These are phyloP conservation scores for Pyrus bretschneideri DNA, from an alignment of 306 rosid species.

Conservation along the genomic window DNA sequence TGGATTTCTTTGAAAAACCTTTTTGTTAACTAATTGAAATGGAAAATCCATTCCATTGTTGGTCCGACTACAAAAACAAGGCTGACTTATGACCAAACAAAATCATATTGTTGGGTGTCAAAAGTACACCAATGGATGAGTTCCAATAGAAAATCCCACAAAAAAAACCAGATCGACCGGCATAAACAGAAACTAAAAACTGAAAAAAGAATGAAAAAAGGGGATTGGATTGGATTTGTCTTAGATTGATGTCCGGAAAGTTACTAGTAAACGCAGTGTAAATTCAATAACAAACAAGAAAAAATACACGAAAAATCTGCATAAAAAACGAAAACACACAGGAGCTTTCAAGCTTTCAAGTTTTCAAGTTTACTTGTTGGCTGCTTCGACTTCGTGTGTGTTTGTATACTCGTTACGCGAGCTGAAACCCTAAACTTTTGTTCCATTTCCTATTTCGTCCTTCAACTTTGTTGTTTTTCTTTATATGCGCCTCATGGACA, in stretches of 20 bases:
- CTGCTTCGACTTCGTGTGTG: not conserved
- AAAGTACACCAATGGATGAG: no score
- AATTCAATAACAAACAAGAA: not conserved
- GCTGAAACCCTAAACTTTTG: not conserved
- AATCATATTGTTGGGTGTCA: not conserved
- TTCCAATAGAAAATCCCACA: not conserved
- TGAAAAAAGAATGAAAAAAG: no score
- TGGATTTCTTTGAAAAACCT: no score
- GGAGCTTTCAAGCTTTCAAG: not conserved
- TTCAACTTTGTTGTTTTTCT: not conserved
- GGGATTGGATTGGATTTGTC: not conserved
- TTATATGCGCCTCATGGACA: no score
- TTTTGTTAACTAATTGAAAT: not conserved
- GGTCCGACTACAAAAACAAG: not conserved
- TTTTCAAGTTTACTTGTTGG: not conserved
- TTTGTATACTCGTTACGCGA: not conserved
- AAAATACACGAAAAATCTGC: not conserved
- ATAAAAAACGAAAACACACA: not conserved
- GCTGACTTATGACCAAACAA: not conserved
- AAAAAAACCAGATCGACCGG: not conserved
- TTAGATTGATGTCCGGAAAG: constrained; percentile 33
- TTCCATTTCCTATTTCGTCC: not conserved
- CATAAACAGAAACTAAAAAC: not conserved
- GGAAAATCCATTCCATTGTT: not conserved
- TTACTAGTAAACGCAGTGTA: constrained; percentile 62